These are phyloP conservation scores for Ramaria sp. DNA, from an alignment of 768 basidiomycete genomes.

Conservation along the genomic window DNA sequence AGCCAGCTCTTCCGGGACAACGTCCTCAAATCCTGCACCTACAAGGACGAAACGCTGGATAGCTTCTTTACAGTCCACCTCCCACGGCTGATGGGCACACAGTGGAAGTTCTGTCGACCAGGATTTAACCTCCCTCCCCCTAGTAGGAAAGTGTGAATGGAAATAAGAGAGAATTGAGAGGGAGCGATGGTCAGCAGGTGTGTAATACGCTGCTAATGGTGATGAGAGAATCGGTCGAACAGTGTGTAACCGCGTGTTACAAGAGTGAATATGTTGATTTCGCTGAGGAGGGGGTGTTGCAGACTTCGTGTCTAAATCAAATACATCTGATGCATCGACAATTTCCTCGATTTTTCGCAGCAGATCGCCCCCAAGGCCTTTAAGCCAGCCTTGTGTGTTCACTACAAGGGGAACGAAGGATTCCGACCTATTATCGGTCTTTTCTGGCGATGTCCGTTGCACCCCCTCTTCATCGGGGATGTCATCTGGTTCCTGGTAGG, in stretches of 20 bases:
- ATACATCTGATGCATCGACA: conserved; percentile 50
- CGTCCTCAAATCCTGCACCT: conserved; percentile 72
- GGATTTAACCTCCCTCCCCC: conserved; percentile 27
- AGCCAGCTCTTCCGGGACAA: conserved; percentile 55
- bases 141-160: conserved; percentile 34
- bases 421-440: conserved; percentile 29
- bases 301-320: conserved; percentile 19
- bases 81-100: conserved; percentile 59
- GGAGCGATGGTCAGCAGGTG: conserved; percentile 61
- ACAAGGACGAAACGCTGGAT: conserved; percentile 56
- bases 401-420: conserved; percentile 74
- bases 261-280: background rate
- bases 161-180: conserved; percentile 72
- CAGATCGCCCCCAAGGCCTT: conserved; percentile 84
- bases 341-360: conserved; percentile 57
- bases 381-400: conserved; percentile 96
- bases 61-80: conserved; percentile 46
- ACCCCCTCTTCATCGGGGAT: conserved; percentile 16
- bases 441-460: background rate
- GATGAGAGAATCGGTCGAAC: conserved; percentile 40
- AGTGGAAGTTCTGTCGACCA: conserved; percentile 71
- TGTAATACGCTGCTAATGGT: conserved; percentile 32
- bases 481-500: conserved; percentile 15
- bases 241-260: conserved; percentile 8
- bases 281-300: background rate